phyloP scores from a whole-genome alignment of 2,329 filamentous ascomycete species.

The Ploettnerulaceae sp. region DNA sequence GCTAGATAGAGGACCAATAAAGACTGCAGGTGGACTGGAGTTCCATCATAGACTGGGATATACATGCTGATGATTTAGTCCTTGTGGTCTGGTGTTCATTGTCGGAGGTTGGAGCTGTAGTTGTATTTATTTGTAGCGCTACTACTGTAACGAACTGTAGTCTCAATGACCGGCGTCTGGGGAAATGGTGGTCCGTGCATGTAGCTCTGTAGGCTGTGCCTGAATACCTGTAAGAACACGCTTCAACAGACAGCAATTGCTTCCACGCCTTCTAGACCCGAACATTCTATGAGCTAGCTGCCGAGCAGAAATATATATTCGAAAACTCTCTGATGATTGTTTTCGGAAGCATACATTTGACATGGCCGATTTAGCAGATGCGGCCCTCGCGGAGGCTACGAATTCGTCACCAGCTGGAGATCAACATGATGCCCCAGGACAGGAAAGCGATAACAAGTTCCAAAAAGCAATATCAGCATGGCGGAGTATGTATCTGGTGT shows the following conservation, averaged over 20 bases:
- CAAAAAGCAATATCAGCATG: conserved; percentile 93
- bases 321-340: conserved; percentile 16
- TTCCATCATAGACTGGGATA: no score
- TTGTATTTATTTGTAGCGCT: no score
- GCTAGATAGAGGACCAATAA: no score
- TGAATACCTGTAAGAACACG: conserved; percentile 4
- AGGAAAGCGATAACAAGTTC: conserved; percentile 79
- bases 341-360: conserved; percentile 9
- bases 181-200: no score
- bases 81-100: neutral
- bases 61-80: no score
- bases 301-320: neutral
- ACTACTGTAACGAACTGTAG: no score
- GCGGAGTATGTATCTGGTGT: conserved; percentile 61
- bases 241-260: neutral
- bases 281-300: conserved; percentile 1
- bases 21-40: no score
- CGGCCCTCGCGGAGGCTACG: conserved; percentile 23
- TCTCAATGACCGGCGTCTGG: conserved; percentile 2
- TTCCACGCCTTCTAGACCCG: neutral
- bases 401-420: conserved; percentile 10
- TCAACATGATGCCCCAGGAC: conserved; percentile 18
- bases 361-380: conserved; percentile 32
- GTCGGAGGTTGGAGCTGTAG: neutral
- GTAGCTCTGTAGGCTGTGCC: no score